A percentile compares a stretch with the other conserved stretches of the same genome.
These are phyloP conservation scores for Pythium volutum DNA, from an alignment of 352 stramenopile genomes.

Conservation along the genomic window DNA sequence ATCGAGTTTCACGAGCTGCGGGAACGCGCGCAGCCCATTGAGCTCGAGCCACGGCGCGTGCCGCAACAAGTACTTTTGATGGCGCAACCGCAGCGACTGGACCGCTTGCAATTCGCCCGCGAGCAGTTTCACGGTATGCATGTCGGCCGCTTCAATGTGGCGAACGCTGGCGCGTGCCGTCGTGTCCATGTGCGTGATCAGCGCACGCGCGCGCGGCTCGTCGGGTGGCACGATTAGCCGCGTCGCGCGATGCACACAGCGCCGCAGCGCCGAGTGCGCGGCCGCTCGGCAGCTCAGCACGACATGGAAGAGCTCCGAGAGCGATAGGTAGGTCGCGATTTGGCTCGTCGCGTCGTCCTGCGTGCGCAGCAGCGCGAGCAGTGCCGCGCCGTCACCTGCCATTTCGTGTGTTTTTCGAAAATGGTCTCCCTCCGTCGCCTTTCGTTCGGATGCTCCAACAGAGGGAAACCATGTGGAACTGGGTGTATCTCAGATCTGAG, in stretches of 20 bases:
- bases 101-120: not conserved
- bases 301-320: conserved; percentile 19
- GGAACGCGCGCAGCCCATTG: conserved; percentile 12
- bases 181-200: conserved; percentile 13
- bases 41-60: conserved; percentile 17
- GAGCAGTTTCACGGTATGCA: conserved; percentile 10
- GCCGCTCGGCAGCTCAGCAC: conserved; percentile 18
- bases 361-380: conserved; percentile 21
- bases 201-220: not conserved
- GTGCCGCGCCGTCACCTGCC: not conserved
- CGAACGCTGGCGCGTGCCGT: not conserved
- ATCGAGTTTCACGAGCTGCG: conserved; percentile 12
- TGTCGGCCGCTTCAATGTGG: conserved; percentile 16
- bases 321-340: conserved; percentile 23
- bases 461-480: not conserved
- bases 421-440: not conserved
- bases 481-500: conserved; percentile 2
- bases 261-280: conserved; percentile 19
- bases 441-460: not conserved
- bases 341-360: conserved; percentile 23
- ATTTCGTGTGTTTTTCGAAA: not conserved
- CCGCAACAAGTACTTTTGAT: conserved; percentile 16
- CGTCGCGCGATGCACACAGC: conserved; percentile 10
- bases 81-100: conserved; percentile 9
- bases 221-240: conserved; percentile 16